A percentile compares a stretch with the other conserved stretches of the same genome.
Evolutionary conservation across 164 flowering plant species (phyloP).

Genomic region (Magnolia kwangsiensis): DNA sequence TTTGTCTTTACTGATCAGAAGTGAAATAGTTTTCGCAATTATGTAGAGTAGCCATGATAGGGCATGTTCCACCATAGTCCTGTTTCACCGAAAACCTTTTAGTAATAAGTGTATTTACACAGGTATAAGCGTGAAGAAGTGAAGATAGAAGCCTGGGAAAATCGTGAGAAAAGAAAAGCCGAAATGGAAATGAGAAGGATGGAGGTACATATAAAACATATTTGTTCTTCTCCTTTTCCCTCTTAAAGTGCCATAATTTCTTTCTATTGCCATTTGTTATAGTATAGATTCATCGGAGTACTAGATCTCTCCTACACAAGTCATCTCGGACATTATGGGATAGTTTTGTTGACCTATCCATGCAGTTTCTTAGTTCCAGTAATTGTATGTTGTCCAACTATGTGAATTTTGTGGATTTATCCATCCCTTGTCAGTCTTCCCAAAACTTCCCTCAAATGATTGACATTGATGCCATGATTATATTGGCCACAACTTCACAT

Average conservation of each 20-base stretch:
- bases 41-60: neutral
- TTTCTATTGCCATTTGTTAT: neutral
- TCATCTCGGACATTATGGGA: too few relatives aligned
- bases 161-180: conserved; percentile 89
- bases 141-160: conserved; percentile 96
- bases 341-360: too few relatives aligned
- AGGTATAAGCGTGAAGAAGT: conserved; percentile 96
- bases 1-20: neutral
- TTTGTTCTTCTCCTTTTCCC: neutral
- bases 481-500: too few relatives aligned
- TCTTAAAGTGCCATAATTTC: too few relatives aligned
- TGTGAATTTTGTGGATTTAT: too few relatives aligned
- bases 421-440: too few relatives aligned
- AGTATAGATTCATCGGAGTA: neutral
- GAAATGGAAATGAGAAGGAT: conserved; percentile 84
- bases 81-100: neutral
- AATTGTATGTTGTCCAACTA: too few relatives aligned
- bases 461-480: too few relatives aligned
- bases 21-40: neutral
- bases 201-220: conserved; percentile 58
- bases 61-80: neutral
- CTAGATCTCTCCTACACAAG: too few relatives aligned
- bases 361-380: too few relatives aligned
- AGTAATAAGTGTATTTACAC: conserved; percentile 20
- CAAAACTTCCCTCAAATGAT: too few relatives aligned